phyloP scores from a whole-genome alignment of 2,329 filamentous ascomycete genomes.

The Phialemoniopsis sp. region DNA sequence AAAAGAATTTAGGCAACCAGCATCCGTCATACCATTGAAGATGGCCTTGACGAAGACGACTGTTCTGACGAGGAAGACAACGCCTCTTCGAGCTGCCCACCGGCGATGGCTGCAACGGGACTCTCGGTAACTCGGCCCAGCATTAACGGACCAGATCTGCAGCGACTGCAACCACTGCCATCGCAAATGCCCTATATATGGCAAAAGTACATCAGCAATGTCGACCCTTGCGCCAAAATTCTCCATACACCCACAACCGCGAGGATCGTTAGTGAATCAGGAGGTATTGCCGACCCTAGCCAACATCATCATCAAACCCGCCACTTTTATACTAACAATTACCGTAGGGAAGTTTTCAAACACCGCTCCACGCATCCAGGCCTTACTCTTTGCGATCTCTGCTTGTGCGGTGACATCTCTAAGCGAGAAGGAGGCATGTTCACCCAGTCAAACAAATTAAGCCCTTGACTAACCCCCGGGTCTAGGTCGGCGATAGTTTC shows the following conservation, averaged over 20 bases:
- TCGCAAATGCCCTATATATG: slow-evolving; percentile 20
- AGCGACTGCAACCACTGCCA: slow-evolving; percentile 3
- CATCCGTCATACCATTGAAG: background rate
- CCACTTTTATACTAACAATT: no score
- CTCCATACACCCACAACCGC: slow-evolving; percentile 35
- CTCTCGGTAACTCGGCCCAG: background rate
- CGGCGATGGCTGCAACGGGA: no score
- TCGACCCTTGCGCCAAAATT: slow-evolving; percentile 40
- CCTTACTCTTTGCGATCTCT: slow-evolving; percentile 38
- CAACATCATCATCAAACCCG: no score
- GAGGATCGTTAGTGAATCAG: slow-evolving; percentile 17
- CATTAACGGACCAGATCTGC: background rate
- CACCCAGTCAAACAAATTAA: no score
- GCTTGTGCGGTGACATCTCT: slow-evolving; percentile 24
- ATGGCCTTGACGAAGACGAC: background rate
- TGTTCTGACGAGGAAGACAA: background rate
- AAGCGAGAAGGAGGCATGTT: slow-evolving; percentile 22
- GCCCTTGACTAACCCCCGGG: no score
- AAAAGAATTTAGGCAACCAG: background rate
- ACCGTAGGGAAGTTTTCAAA: no score
- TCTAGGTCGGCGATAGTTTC: slow-evolving; percentile 26
- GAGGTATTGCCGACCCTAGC: no score
- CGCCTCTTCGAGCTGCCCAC: no score
- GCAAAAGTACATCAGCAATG: slow-evolving; percentile 39
- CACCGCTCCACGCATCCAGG: slow-evolving; percentile 20